Base-by-base conservation (phyloP, 768 basidiomycete genomes). In the Mycena rosella region DNA sequence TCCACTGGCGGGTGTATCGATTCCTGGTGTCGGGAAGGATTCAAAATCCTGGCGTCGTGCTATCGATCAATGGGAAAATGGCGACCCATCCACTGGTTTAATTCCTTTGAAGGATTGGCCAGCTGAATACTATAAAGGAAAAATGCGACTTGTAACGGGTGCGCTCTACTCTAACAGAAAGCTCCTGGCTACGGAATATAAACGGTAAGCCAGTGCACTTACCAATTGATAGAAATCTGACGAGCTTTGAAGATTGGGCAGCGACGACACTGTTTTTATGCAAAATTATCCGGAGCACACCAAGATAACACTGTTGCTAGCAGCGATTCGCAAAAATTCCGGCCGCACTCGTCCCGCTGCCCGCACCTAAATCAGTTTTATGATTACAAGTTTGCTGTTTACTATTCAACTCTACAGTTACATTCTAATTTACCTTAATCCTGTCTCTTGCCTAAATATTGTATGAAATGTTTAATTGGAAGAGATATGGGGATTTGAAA, bases 21-120 rank as follows among this genome's bases (percentile, higher is more conserved):
- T 78, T 29, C 73, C 76, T 0, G 53, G 72, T 27, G 63, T 80
- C 24, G 62, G 60, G 1, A 49, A 45, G n/a, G 69, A 61, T 20
- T 32, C 29, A 2, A 65, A 64, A 0, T 71, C 76, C 22, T 80
- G 79, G 78, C 36, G 51, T 13, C 48, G 36, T 10, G 77, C 78
- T 1, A 48, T 78, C 13, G 32, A 68, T 32, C 78, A 80, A 49
- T 80, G 77, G 78, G 62, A 75, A 5, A 36, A 74, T 10, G 74
- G 66, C 5, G 76, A 75, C 36, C 69, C 73, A 6, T 27, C 22
- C 8, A 60, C 52, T 4, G 74, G 73, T 13, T 18, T 73, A 6
- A 38, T 47, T 3, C 70, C 77, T 5, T 58, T 79, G 63, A 78
- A 75, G 63, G 74, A 79, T 40, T 80, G 78, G 78, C 78, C 76